Evolutionary conservation across 2,329 filamentous ascomycete species (phyloP).

Genomic region (Cyphellophora attinorum): DNA sequence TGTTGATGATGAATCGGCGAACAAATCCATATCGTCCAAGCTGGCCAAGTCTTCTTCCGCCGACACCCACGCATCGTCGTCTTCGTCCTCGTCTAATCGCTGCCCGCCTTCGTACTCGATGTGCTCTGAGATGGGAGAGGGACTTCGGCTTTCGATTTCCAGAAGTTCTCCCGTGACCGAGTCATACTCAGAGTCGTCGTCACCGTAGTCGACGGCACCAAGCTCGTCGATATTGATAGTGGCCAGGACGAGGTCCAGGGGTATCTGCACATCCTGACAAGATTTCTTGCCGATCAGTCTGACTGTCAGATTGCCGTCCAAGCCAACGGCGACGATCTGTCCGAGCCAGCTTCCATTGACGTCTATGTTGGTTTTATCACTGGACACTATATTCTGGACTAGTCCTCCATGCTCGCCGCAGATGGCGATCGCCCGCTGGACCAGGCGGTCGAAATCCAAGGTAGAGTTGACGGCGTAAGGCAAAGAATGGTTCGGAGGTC

Average conservation of each 20-base stretch:
- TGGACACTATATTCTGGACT: not conserved
- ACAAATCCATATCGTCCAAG: constrained; percentile 11
- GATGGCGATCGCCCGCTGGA: not conserved
- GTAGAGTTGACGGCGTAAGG: not conserved
- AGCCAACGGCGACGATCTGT: constrained; percentile 44
- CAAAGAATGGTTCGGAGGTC: constrained; percentile 2
- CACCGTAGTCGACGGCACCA: constrained; percentile 24
- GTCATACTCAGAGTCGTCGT: constrained; percentile 23
- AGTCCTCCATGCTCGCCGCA: not conserved
- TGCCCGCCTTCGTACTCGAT: constrained; percentile 36
- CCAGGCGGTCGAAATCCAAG: not conserved
- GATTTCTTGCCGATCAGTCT: constrained; percentile 41
- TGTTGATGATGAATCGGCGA: too few species aligned
- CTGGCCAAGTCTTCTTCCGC: constrained; percentile 27
- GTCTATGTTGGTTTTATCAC: not conserved
- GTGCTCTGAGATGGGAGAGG: constrained; percentile 20
- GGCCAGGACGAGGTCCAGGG: constrained; percentile 39
- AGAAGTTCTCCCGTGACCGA: constrained; percentile 18
- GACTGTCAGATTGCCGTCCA: constrained; percentile 44
- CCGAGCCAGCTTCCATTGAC: constrained; percentile 42
- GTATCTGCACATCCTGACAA: constrained; percentile 41
- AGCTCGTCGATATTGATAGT: constrained; percentile 26
- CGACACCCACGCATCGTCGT: constrained; percentile 31
- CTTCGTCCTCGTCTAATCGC: constrained; percentile 31
- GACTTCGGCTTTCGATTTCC: constrained; percentile 16